Evolutionary conservation across 2,329 filamentous ascomycete species (phyloP).

Genomic region (Colletotrichum paranaense): DNA sequence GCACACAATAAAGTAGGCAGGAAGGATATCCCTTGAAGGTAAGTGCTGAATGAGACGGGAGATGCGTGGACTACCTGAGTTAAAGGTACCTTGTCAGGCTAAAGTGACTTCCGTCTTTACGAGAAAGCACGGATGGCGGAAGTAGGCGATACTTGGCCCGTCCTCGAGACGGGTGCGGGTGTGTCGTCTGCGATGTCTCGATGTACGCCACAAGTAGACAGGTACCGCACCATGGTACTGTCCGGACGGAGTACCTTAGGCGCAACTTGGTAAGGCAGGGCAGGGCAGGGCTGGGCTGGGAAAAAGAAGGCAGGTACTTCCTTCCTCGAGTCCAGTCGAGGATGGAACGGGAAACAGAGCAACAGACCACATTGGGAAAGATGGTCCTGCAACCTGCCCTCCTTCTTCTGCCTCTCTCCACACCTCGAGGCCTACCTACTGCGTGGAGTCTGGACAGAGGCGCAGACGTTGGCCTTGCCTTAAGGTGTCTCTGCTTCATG

Average conservation of each 20-base stretch:
- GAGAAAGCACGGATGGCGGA: not conserved
- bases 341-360: not conserved
- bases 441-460: no score
- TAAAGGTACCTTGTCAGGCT: no score
- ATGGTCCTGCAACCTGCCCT: not conserved
- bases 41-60: constrained; percentile 12
- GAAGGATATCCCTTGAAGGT: not conserved
- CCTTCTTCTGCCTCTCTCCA: not conserved
- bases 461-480: not conserved
- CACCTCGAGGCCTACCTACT: not conserved
- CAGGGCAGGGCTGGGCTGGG: no score
- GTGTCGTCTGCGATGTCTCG: no score
- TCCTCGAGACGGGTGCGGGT: not conserved
- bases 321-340: not conserved
- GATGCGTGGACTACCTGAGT: not conserved
- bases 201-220: not conserved
- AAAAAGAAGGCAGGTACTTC: not conserved
- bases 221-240: not conserved
- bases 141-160: constrained; percentile 25
- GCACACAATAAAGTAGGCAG: not conserved
- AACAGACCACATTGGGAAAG: not conserved
- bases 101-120: no score
- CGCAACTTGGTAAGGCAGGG: not conserved
- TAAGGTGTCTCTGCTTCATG: not conserved
- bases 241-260: no score